These are phyloP conservation scores for Rhynchospora tenuis DNA, from an alignment of 176 grass and related monocot species.

Conservation along the genomic window DNA sequence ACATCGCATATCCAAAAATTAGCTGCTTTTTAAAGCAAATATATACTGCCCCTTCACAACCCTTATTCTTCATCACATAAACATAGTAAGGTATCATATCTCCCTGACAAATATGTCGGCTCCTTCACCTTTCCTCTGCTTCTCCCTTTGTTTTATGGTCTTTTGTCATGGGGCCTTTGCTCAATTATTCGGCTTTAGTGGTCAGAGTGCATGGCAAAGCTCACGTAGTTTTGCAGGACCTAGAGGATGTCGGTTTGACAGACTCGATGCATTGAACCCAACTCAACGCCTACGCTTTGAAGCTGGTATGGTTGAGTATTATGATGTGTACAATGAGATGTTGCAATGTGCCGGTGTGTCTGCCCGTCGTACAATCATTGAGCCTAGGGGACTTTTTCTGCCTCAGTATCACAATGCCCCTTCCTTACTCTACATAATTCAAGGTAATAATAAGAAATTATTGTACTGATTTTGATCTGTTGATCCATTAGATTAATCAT, in stretches of 20 bases:
- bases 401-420: constrained; percentile 26
- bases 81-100: neutral
- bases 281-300: constrained; percentile 4
- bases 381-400: constrained; percentile 30
- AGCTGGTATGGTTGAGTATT: constrained; percentile 30
- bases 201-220: too few relatives aligned
- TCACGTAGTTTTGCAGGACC: too few relatives aligned
- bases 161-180: constrained; percentile 16
- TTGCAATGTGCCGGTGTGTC: constrained; percentile 19
- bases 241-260: constrained; percentile 25
- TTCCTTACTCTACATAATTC: constrained; percentile 30
- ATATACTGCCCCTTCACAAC: neutral
- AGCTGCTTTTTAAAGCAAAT: neutral
- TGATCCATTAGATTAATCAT: neutral
- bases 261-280: constrained; percentile 24
- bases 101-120: neutral
- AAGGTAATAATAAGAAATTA: constrained; percentile 13
- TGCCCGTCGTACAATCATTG: neutral
- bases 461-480: neutral
- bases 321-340: constrained; percentile 18
- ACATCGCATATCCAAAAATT: neutral
- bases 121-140: neutral
- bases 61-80: neutral
- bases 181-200: too few relatives aligned
- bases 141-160: neutral